Conservation (phyloP, 2,329 filamentous ascomycete species). For the Didymellaceae sp. region DNA sequence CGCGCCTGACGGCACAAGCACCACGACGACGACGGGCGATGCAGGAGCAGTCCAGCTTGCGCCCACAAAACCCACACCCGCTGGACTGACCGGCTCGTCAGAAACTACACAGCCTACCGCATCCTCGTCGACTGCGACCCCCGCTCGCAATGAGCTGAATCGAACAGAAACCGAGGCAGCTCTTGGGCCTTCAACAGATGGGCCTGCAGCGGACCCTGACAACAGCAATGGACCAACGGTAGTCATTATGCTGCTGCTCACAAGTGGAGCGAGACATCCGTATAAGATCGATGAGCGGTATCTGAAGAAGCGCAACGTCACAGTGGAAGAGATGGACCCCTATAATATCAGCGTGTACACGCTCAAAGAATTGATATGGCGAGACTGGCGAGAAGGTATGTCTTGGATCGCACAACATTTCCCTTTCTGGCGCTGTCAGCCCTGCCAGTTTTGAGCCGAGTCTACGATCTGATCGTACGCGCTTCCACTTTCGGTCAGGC, state of each 20-base stretch:
- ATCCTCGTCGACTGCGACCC: slow-evolving; percentile 28
- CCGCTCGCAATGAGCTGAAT: slow-evolving; percentile 39
- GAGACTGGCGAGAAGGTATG: slow-evolving; percentile 83
- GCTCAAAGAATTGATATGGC: slow-evolving; percentile 89
- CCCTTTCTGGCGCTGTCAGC: background rate
- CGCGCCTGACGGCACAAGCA: slow-evolving; percentile 23
- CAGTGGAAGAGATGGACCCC: slow-evolving; percentile 77
- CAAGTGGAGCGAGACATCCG: slow-evolving; percentile 81
- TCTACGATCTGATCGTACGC: background rate
- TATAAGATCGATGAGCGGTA: slow-evolving; percentile 91
- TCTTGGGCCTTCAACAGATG: slow-evolving; percentile 56
- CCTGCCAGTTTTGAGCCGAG: background rate
- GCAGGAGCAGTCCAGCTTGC: slow-evolving; percentile 24
- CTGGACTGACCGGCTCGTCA: slow-evolving; percentile 18
- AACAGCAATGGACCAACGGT: slow-evolving; percentile 56
- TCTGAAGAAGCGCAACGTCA: slow-evolving; percentile 78
- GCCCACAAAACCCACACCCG: slow-evolving; percentile 13
- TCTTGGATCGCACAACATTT: slow-evolving; percentile 1
- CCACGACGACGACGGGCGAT: slow-evolving; percentile 19
- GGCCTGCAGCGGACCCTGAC: slow-evolving; percentile 48
- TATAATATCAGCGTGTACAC: slow-evolving; percentile 93
- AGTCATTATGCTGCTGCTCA: slow-evolving; percentile 82
- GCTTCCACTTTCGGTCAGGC: too few relatives aligned
- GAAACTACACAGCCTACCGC: slow-evolving; percentile 21
- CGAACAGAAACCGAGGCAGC: slow-evolving; percentile 52